Evolutionary conservation across 139 green algal species (phyloP), one percentile per base, ranked within the genome.

Genomic region (Tetraselmis striata): DNA sequence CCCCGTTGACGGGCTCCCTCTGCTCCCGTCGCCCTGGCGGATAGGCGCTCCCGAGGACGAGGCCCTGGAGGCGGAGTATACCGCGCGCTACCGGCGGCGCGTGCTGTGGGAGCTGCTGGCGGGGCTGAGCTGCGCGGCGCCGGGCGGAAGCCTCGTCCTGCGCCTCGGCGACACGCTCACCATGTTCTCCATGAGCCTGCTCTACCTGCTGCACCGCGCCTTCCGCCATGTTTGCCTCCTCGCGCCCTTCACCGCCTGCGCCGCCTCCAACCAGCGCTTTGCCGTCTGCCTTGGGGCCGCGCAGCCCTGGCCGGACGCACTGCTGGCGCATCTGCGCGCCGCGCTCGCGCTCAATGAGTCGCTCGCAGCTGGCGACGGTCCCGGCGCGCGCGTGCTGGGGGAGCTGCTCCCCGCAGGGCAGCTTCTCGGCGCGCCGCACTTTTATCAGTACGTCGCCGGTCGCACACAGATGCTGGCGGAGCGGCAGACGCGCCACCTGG

Each of bases 171-270:
- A 88, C 79, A 83, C 74, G 24, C 78, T 90, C n/a, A 91, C 88
- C 23, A 81, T 82, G 28, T 90, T 89, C 79, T 85, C 78, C 24
- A 82, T 81, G 29, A 83, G 82, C 74, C 59, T 90, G 28, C 75
- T 91, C 28, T 90, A 89, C 76, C 23, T 91, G 28, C 88, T 91
- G 59, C 78, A 89, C 79, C 84, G 88, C 79, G 83, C 80, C 82
- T 91, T 91, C 58, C 28, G 24, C 1, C 31, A 76, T 23, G 23
- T 90, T 2, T 77, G 77, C 25, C 30, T 88, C 1, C 31, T 90
- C 11, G 86, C 88, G 82, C 86, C 86, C 32, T 88, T 86, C 30
- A 80, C 86, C 59, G 79, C 59, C 2, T 90, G 86, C 30, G 81
- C 84, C 1, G 77, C 45, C 77, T 76, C 77, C 0, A 25, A 59